Conservation (phyloP, 202 grass and related monocot species). For the Panicum hallii region DNA sequence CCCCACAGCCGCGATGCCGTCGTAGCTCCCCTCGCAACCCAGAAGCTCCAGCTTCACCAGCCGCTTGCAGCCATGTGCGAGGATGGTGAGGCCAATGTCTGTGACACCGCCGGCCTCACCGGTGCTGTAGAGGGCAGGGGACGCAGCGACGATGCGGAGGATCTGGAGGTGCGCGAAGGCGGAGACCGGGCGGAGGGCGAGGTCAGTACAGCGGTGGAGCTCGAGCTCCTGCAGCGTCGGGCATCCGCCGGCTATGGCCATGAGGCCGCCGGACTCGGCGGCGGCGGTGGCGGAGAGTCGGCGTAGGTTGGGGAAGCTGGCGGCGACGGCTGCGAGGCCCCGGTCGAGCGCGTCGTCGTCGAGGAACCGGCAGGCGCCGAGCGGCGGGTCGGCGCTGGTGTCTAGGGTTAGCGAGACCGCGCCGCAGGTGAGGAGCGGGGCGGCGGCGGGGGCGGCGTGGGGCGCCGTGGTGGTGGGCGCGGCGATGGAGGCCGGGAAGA, state of each 20-base stretch:
- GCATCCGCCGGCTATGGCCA: slow-evolving; percentile 71
- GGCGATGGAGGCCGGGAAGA: slow-evolving; percentile 78
- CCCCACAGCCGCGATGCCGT: slow-evolving; percentile 80
- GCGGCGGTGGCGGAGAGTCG: slow-evolving; percentile 64
- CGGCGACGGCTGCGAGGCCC: slow-evolving; percentile 62
- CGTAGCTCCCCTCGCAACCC: slow-evolving; percentile 87
- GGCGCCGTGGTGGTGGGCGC: slow-evolving; percentile 39
- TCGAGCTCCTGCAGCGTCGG: slow-evolving; percentile 78
- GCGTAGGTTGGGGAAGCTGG: slow-evolving; percentile 65
- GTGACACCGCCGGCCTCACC: slow-evolving; percentile 62
- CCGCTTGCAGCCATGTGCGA: slow-evolving; percentile 88
- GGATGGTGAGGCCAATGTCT: slow-evolving; percentile 90
- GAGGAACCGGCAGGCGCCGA: slow-evolving; percentile 66
- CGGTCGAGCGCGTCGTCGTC: slow-evolving; percentile 59
- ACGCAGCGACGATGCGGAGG: slow-evolving; percentile 66
- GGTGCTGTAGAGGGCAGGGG: slow-evolving; percentile 57
- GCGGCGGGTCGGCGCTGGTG: slow-evolving; percentile 51
- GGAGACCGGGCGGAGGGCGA: slow-evolving; percentile 78
- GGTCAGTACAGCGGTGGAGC: slow-evolving; percentile 84
- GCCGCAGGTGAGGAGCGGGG: slow-evolving; percentile 65
- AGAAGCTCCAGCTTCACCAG: slow-evolving; percentile 81
- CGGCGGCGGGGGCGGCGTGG: slow-evolving; percentile 14
- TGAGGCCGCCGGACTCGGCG: slow-evolving; percentile 64
- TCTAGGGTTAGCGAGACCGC: slow-evolving; percentile 67
- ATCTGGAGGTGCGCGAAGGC: slow-evolving; percentile 90